Conservation (phyloP, 2,329 filamentous ascomycete species). For the Emericellopsis atlantica region DNA sequence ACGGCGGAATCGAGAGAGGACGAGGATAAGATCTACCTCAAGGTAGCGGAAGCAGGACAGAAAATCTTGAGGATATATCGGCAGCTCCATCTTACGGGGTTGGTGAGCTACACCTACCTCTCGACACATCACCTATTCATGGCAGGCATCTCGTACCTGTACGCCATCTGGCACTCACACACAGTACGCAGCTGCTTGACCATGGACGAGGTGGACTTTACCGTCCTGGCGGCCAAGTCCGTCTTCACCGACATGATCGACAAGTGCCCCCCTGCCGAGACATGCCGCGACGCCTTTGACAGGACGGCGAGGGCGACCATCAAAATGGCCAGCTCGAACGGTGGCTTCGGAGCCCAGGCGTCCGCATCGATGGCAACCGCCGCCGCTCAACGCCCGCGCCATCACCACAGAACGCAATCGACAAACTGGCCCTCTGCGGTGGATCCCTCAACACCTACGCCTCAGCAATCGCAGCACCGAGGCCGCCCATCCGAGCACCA, state of each 20-base stretch:
- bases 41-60: constrained; percentile 89
- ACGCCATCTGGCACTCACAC: constrained; percentile 93
- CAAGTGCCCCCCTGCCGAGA: constrained; percentile 89
- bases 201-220: constrained; percentile 96
- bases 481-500: constrained; percentile 16
- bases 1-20: constrained; percentile 57
- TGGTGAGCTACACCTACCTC: constrained; percentile 93
- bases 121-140: constrained; percentile 96
- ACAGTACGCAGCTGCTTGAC: constrained; percentile 71
- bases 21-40: constrained; percentile 83
- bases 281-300: constrained; percentile 88
- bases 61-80: constrained; percentile 85
- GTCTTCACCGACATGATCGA: constrained; percentile 85
- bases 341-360: constrained; percentile 52
- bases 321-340: constrained; percentile 83
- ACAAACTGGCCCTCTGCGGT: constrained; percentile 15
- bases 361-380: no score
- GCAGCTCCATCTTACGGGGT: constrained; percentile 72
- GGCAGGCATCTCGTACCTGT: constrained; percentile 91
- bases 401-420: constrained; percentile 10
- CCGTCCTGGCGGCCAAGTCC: constrained; percentile 82
- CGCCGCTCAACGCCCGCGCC: constrained; percentile 9
- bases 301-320: constrained; percentile 92
- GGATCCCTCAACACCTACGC: constrained; percentile 10
- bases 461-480: constrained; percentile 7